Evolutionary conservation across 495 filamentous ascomycete genomes (phyloP).

Genomic region (Penicillium maclennaniae): DNA sequence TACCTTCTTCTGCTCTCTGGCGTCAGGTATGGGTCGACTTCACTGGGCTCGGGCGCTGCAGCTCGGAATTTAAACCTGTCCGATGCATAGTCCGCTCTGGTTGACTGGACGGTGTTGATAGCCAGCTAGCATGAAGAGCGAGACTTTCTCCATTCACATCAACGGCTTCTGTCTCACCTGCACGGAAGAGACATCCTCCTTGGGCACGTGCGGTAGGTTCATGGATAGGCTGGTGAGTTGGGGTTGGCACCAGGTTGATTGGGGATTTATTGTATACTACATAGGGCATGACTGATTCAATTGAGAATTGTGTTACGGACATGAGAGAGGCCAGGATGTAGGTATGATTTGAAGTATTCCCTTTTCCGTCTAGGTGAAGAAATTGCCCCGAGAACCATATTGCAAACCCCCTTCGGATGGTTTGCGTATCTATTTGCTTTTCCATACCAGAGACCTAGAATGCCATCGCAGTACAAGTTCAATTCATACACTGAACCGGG

Average conservation of each 20-base stretch:
- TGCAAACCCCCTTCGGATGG: not conserved
- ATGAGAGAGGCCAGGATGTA: not conserved
- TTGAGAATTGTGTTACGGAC: no score
- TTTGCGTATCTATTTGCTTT: not conserved
- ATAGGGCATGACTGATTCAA: no score
- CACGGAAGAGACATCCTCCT: not conserved
- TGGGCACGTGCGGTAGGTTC: not conserved
- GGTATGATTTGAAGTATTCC: not conserved
- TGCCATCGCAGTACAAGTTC: not conserved
- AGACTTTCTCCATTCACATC: conserved; percentile 13
- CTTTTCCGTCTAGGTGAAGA: not conserved
- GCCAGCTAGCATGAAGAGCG: not conserved
- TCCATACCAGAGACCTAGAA: not conserved
- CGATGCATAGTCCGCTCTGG: not conserved
- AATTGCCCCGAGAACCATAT: not conserved
- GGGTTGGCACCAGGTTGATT: not conserved
- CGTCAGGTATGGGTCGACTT: no score
- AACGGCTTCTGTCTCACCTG: conserved; percentile 12
- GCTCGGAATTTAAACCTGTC: conserved; percentile 12
- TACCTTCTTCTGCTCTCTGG: not conserved
- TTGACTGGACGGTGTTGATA: not conserved
- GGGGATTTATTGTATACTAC: not conserved
- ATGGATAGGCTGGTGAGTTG: not conserved
- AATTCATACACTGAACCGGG: not conserved
- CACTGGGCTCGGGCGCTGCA: conserved; percentile 1